Conservation (phyloP, 1,284 basidiomycete genomes). For the Trametes versicolor region DNA sequence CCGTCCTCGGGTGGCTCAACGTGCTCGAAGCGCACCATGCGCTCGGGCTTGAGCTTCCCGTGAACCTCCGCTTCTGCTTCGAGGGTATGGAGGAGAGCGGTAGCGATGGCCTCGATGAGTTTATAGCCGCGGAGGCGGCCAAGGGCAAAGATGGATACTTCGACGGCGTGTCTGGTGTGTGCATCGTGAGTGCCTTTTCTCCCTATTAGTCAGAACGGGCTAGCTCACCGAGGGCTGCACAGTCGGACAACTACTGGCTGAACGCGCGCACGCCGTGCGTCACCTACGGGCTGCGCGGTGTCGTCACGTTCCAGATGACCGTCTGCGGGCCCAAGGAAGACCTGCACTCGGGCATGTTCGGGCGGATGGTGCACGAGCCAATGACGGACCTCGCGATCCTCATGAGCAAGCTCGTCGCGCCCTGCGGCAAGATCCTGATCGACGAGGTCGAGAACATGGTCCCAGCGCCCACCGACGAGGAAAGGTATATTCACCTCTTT, state of each 20-base stretch:
- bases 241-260: conserved; percentile 91
- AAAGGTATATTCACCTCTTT: conserved; percentile 60
- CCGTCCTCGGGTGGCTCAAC: conserved; percentile 94
- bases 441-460: conserved; percentile 95
- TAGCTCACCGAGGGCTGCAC: not conserved
- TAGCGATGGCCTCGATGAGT: conserved; percentile 92
- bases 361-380: conserved; percentile 89
- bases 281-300: conserved; percentile 87
- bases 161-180: conserved; percentile 91
- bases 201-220: not conserved
- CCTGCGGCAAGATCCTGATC: conserved; percentile 87
- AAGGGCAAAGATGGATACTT: conserved; percentile 81
- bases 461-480: conserved; percentile 77
- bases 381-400: conserved; percentile 84
- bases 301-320: conserved; percentile 89
- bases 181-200: conserved; percentile 73
- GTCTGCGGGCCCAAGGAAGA: conserved; percentile 91
- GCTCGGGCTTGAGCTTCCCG: conserved; percentile 83
- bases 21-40: conserved; percentile 89
- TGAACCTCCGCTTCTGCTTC: conserved; percentile 95
- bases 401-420: conserved; percentile 90
- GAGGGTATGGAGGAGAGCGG: conserved; percentile 99
- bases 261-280: conserved; percentile 81
- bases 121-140: conserved; percentile 84
- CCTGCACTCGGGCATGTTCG: conserved; percentile 93